Base-by-base conservation (phyloP, 139 green algal species). In the Tetraselmis chui region DNA sequence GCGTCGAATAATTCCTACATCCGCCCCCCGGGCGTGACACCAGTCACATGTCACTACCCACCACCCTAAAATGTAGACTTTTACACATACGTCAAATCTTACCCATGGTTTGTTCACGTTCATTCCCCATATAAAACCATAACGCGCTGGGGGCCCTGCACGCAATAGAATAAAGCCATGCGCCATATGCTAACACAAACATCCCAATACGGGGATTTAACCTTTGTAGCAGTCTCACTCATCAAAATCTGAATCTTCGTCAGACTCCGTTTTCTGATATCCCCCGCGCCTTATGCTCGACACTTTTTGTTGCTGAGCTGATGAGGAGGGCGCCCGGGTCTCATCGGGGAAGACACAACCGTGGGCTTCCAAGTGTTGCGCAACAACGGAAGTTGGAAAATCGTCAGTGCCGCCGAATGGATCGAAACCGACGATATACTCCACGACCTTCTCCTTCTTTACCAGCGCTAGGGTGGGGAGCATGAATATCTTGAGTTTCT, bases 391-490 rank as follows among this genome's bases (percentile, higher is more conserved):
- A 31, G 87, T 88, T 18, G 82, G 45, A 74, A 94, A 94, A 59
- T 94, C 90, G 45, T 95, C 87, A 1, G 28, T 76, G 30, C 89
- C 91, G 0, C 91, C 92, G 30, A 96, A 80, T 77, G 94, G 87
- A 76, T 95, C 88, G 25, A 95, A 90, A 26, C 92, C 92, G 30
- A 96, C 91, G 18, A 96, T 76, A 76, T 95, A 96, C 78, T 95
- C 91, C 1, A 87, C 91, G 5, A 92, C 92, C 85, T 98, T 98
- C 45, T 94, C 95, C 75, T 95, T 89, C 79, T 93, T 94, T 59
- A 98, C 92, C 18, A 98, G 76, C 1, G 94, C 94, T 31, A 98
- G 80, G 0, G 95, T 98, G 30, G 95, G 95, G 59, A 98, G 89
- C 94, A 98, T 97, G 91, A 92, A 97, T 24, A 98, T 92, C 76